These are phyloP conservation scores for Eucalyptus marginata DNA, from an alignment of 345 rosid species.

Conservation along the genomic window DNA sequence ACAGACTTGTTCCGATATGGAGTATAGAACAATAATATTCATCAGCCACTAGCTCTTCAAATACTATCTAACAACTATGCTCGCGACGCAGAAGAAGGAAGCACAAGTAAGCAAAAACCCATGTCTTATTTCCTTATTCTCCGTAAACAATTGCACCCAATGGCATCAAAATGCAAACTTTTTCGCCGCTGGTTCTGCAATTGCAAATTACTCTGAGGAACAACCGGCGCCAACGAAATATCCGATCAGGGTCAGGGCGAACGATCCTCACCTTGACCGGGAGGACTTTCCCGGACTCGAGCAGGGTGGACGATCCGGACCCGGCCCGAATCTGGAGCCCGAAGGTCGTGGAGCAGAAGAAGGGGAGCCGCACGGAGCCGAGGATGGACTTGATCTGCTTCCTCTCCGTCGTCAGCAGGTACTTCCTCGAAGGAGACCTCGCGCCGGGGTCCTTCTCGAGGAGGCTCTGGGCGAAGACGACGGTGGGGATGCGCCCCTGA, in stretches of 20 bases:
- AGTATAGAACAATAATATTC: neutral
- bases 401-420: constrained; percentile 52
- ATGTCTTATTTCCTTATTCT: neutral
- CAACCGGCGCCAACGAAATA: neutral
- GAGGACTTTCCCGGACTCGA: constrained; percentile 70
- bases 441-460: constrained; percentile 22
- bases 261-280: constrained; percentile 56
- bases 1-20: neutral
- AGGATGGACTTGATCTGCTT: constrained; percentile 64
- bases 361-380: constrained; percentile 47
- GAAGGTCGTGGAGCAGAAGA: constrained; percentile 74
- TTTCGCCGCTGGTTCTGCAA: neutral
- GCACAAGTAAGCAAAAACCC: neutral
- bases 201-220: neutral
- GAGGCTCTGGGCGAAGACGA: constrained; percentile 47
- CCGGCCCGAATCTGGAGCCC: constrained; percentile 77
- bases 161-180: neutral
- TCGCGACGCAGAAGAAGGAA: neutral
- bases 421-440: constrained; percentile 44
- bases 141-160: neutral
- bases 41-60: neutral
- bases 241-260: neutral
- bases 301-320: constrained; percentile 46
- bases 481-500: constrained; percentile 77
- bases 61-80: neutral